Percentiles rank a stretch among this genome's conserved stretches.
These are phyloP conservation scores for Carallia pectinifolia DNA, from an alignment of 345 rosid species.

Conservation along the genomic window DNA sequence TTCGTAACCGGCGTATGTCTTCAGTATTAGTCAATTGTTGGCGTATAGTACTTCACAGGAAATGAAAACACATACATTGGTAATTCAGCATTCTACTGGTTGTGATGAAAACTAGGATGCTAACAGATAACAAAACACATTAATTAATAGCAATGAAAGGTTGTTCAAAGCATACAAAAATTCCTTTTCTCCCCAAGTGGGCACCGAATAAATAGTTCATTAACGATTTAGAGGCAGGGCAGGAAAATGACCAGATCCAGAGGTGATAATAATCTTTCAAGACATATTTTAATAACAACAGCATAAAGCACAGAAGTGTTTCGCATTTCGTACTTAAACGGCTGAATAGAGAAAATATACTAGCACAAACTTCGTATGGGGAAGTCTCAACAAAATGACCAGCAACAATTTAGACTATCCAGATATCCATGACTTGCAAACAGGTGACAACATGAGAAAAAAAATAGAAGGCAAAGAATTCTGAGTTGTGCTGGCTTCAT, in stretches of 20 bases:
- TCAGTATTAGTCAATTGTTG: conserved; percentile 83
- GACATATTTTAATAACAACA: neutral
- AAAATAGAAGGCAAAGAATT: too few species aligned
- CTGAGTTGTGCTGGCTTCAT: too few species aligned
- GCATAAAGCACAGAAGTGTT: neutral
- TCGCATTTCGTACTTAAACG: neutral
- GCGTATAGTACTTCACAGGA: conserved; percentile 68
- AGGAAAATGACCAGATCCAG: neutral
- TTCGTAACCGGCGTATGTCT: conserved; percentile 87
- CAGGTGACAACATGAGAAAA: too few species aligned
- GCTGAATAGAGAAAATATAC: neutral
- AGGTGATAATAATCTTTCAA: neutral
- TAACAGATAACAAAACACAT: too few species aligned
- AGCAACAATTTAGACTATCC: too few species aligned
- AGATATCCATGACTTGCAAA: too few species aligned
- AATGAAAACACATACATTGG: conserved; percentile 24
- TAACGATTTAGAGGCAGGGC: neutral
- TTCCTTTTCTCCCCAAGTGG: too few species aligned
- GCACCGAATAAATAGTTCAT: too few species aligned
- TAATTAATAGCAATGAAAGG: too few species aligned
- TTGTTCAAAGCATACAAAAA: too few species aligned
- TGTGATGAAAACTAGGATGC: neutral
- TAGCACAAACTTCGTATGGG: neutral
- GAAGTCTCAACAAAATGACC: too few species aligned
- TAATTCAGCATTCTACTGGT: conserved; percentile 19